Evolutionary conservation across 1,284 basidiomycete genomes (phyloP), one percentile per base, ranked within the genome.

Genomic region (Cryptococcus sp.): DNA sequence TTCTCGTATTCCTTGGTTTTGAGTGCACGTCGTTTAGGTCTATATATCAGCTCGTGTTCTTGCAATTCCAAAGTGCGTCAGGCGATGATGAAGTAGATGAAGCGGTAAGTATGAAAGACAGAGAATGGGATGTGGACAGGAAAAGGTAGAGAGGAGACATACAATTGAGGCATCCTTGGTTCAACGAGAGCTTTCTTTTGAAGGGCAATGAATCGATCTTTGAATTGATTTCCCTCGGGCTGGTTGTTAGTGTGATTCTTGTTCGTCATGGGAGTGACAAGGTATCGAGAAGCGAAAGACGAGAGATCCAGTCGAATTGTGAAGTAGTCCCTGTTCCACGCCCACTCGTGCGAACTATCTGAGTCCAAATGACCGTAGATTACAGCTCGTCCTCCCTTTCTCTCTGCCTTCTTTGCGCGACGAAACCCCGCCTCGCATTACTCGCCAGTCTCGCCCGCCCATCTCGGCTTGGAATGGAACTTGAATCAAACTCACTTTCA

Each of bases 201-300:
- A 23, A 80, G 50, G 22, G 70, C 70, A 41, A 86, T 73, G 78
- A 91, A 93, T 2, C 91, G 82, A 70, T 96, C 92, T 42, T 85
- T 82, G 81, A 94, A 96, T 23, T 94, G 75, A 71, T 94, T 96
- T 28, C 92, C 92, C 76, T 96, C 91, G 18, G 89, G 87, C 88
- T 91, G 55, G 14, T n/a, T 11, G 13, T 25, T 48, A 40, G 36
- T 40, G 54, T n/a, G n/a, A n/a, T 56, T 42, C 36, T 23, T 34
- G 9, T 31, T 37, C n/a, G n/a, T n/a, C n/a, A n/a, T n/a, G n/a
- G n/a, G n/a, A n/a, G n/a, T n/a, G n/a, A n/a, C n/a, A 28, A 28
- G 28, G 11, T 4, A 28, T 28, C 28, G 28, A 28, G 28, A 7
- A n/a, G 25, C 40, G 19, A 7, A n/a, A n/a, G n/a, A n/a, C n/a